Conservation (phyloP, 2,329 filamentous ascomycete species). For the Trichoderma citrinoviride region DNA sequence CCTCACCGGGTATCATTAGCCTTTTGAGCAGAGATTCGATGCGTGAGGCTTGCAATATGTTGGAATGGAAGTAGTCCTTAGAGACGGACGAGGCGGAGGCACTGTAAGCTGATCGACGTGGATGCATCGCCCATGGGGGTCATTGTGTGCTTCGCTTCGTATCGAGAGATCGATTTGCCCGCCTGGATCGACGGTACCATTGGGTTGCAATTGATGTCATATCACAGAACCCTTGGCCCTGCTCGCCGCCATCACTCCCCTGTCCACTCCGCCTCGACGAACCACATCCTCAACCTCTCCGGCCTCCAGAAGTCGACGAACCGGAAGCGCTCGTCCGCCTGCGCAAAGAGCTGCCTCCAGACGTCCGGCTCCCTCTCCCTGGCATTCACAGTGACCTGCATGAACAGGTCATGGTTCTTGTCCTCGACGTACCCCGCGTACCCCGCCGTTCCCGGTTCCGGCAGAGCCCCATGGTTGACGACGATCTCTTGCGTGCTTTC, state of each 20-base stretch:
- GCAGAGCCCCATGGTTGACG: conserved; percentile 30
- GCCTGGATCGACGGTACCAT: neutral
- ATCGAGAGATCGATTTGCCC: neutral
- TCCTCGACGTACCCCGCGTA: conserved; percentile 21
- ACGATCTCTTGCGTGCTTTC: conserved; percentile 28
- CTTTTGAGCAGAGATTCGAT: neutral
- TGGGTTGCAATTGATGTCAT: neutral
- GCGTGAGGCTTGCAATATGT: neutral
- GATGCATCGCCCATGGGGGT: neutral
- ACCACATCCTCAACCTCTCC: conserved; percentile 25
- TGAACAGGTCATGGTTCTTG: conserved; percentile 18
- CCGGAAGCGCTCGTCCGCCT: conserved; percentile 18
- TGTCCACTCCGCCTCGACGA: conserved; percentile 23
- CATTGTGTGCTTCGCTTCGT: neutral
- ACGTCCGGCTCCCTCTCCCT: conserved; percentile 21
- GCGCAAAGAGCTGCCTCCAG: conserved; percentile 17
- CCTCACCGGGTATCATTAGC: conserved; percentile 10
- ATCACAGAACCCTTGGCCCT: neutral
- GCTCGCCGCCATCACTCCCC: conserved; percentile 1
- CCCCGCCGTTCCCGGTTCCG: conserved; percentile 23
- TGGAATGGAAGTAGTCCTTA: neutral
- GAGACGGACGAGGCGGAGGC: no score
- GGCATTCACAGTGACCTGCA: conserved; percentile 23
- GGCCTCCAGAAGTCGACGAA: conserved; percentile 23
- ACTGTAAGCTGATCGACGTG: conserved; percentile 13